Conservation (phyloP, 176 grass and related monocot genomes). For the Luzula sylvatica region DNA sequence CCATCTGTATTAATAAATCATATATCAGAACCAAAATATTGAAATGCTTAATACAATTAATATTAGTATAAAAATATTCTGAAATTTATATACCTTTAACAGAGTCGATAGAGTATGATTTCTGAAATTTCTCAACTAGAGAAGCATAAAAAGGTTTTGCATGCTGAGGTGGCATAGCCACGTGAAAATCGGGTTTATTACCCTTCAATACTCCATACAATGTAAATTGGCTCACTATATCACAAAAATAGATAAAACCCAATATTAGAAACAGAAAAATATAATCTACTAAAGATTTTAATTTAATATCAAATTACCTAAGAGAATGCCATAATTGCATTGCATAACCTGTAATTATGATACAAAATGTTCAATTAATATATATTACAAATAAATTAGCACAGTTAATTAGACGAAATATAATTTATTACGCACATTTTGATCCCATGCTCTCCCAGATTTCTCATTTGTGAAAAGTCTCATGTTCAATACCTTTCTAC, state of each 20-base stretch:
- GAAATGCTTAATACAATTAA: not conserved
- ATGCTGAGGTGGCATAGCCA: conserved; percentile 84
- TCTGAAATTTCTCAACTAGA: conserved; percentile 76
- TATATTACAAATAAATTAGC: not conserved
- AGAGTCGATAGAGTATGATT: conserved; percentile 37
- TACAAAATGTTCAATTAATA: not conserved
- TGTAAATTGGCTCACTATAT: conserved; percentile 87
- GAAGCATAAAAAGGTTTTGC: conserved; percentile 85
- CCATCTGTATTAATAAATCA: conserved; percentile 49
- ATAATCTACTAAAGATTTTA: not conserved
- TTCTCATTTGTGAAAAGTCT: conserved; percentile 78
- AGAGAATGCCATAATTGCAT: conserved; percentile 45
- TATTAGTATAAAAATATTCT: not conserved
- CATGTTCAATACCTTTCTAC: conserved; percentile 84
- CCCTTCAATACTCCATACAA: conserved; percentile 92
- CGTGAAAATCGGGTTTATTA: conserved; percentile 97
- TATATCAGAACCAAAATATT: conserved; percentile 14
- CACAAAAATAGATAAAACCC: conserved; percentile 7
- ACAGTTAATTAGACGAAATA: not conserved
- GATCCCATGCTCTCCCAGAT: conserved; percentile 82
- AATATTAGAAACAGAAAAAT: conserved; percentile 10
- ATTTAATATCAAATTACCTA: conserved; percentile 38
- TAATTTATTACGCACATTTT: conserved; percentile 47
- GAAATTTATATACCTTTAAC: conserved; percentile 53
- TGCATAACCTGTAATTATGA: conserved; percentile 58